These are phyloP conservation scores for Phylloporus sp. DNA, from an alignment of 1,284 basidiomycete species.

Conservation along the genomic window DNA sequence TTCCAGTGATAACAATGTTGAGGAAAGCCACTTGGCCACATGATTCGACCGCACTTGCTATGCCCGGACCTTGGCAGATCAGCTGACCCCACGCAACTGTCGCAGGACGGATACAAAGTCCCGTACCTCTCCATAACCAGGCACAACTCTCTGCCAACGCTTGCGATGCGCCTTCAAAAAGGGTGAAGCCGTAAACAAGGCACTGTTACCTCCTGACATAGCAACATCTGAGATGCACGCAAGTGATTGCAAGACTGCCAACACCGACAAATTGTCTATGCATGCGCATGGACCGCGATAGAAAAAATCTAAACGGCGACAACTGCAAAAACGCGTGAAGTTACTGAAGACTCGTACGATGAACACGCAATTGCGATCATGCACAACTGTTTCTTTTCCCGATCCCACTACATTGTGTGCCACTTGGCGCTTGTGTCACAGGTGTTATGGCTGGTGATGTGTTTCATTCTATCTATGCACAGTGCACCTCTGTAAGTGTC, in stretches of 20 bases:
- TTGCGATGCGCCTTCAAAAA: conserved; percentile 19
- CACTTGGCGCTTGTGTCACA: conserved; percentile 27
- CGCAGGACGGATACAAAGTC: conserved; percentile 48
- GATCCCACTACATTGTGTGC: conserved; percentile 40
- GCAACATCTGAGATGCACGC: conserved; percentile 50
- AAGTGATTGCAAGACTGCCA: conserved; percentile 57
- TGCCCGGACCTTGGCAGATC: conserved; percentile 43
- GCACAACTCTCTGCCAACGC: conserved; percentile 49
- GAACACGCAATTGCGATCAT: not conserved
- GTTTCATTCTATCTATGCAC: not conserved
- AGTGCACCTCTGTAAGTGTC: conserved; percentile 17
- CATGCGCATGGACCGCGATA: conserved; percentile 28
- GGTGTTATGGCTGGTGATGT: conserved; percentile 23
- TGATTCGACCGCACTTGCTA: conserved; percentile 55
- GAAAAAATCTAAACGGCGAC: conserved; percentile 28
- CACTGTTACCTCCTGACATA: conserved; percentile 26
- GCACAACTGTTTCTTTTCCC: conserved; percentile 36
- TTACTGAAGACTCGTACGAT: not conserved
- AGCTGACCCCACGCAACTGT: not conserved
- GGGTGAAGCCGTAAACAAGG: not conserved
- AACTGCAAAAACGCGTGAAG: conserved; percentile 14
- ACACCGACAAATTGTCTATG: conserved; percentile 21
- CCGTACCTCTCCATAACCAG: conserved; percentile 54
- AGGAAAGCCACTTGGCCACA: conserved; percentile 49
- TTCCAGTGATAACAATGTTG: conserved; percentile 55